Evolutionary conservation across 306 rosid genomes (phyloP).

Genomic region (Castanospermum australe): DNA sequence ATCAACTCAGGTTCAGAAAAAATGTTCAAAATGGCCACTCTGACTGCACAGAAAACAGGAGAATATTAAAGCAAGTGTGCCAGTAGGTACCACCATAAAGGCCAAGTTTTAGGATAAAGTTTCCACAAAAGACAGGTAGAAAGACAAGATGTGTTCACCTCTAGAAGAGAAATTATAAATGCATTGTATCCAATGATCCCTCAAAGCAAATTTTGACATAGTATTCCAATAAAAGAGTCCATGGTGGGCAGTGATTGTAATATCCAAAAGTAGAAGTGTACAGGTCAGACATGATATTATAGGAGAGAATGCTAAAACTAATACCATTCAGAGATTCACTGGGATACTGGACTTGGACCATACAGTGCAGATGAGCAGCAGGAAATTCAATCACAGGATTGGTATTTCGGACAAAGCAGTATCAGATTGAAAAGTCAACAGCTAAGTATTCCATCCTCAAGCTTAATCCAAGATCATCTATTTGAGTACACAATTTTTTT

Average conservation of each 20-base stretch:
- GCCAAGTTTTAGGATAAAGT: neutral
- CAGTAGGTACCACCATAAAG: neutral
- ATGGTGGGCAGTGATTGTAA: constrained; percentile 31
- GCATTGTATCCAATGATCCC: constrained; percentile 38
- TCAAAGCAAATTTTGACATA: constrained; percentile 26
- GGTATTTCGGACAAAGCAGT: constrained; percentile 18
- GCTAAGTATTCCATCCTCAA: constrained; percentile 29
- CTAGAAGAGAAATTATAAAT: constrained; percentile 49
- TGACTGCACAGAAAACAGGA: constrained; percentile 30
- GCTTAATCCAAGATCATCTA: constrained; percentile 20
- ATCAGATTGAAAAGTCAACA: constrained; percentile 20
- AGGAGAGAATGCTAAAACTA: constrained; percentile 36
- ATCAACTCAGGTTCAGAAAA: constrained; percentile 34
- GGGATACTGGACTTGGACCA: neutral
- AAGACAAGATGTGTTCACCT: constrained; percentile 30
- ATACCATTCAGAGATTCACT: neutral
- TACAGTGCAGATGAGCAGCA: constrained; percentile 9
- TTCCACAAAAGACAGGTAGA: neutral
- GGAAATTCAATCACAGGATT: constrained; percentile 30
- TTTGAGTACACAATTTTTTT: constrained; percentile 25
- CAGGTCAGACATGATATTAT: constrained; percentile 32
- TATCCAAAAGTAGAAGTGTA: too few species aligned
- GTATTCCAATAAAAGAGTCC: constrained; percentile 44
- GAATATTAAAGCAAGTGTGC: neutral
- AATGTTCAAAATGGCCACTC: constrained; percentile 33